phyloP scores from a whole-genome alignment of 441 rosid genomes.

The Brassica hybrid region DNA sequence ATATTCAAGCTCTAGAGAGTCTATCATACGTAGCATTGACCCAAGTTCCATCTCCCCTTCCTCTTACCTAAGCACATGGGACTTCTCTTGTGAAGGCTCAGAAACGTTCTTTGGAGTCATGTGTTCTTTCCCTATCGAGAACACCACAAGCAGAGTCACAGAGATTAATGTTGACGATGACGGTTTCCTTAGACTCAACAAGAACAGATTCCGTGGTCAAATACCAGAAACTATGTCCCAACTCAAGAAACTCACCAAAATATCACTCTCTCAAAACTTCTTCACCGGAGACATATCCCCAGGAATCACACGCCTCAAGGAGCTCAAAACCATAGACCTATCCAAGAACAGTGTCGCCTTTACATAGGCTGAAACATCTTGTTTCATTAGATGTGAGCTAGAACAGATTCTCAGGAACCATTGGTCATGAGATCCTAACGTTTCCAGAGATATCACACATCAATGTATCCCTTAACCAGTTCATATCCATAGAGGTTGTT shows the following conservation, averaged over 20 bases:
- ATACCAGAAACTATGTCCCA: slow-evolving; percentile 52
- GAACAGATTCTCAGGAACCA: slow-evolving; percentile 55
- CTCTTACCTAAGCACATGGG: slow-evolving; percentile 60
- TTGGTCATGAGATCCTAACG: slow-evolving; percentile 42
- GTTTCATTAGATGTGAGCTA: slow-evolving; percentile 49
- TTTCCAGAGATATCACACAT: slow-evolving; percentile 38
- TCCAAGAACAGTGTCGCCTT: slow-evolving; percentile 52
- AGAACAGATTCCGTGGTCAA: slow-evolving; percentile 60
- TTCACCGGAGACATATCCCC: slow-evolving; percentile 56
- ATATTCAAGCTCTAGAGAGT: slow-evolving; percentile 47
- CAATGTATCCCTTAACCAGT: slow-evolving; percentile 45
- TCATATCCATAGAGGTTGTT: slow-evolving; percentile 40
- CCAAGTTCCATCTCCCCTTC: slow-evolving; percentile 49
- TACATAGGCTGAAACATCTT: slow-evolving; percentile 45
- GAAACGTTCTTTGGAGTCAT: slow-evolving; percentile 58
- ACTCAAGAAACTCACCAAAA: slow-evolving; percentile 52
- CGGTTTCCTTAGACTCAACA: slow-evolving; percentile 50
- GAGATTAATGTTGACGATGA: slow-evolving; percentile 55
- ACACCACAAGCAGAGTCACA: slow-evolving; percentile 47
- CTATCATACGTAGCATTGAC: slow-evolving; percentile 49
- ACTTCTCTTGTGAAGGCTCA: slow-evolving; percentile 58
- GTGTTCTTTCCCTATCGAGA: slow-evolving; percentile 51
- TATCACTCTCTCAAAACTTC: slow-evolving; percentile 47
- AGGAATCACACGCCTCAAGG: slow-evolving; percentile 44
- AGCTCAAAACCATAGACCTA: slow-evolving; percentile 48